Conservation (phyloP, 768 basidiomycete species). For the Naganishia vaughanmartiniae region DNA sequence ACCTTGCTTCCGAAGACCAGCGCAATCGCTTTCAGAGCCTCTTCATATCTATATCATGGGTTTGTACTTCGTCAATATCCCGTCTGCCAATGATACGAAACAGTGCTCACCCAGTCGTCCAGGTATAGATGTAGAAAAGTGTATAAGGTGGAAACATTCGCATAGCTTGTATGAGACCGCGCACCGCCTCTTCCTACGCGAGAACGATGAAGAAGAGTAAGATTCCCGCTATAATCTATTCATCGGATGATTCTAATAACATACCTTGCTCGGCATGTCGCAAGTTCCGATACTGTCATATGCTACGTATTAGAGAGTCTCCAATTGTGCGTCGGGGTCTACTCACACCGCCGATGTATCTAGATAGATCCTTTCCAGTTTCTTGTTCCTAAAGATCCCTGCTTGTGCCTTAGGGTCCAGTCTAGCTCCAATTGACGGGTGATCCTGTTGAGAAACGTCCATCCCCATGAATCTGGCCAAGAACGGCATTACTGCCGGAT, state of each 20-base stretch:
- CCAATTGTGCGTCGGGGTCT: not conserved
- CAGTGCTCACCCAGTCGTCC: conserved; percentile 75
- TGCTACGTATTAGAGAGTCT: not conserved
- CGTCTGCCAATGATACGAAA: not conserved
- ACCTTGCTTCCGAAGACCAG: conserved; percentile 66
- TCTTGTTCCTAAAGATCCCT: not conserved
- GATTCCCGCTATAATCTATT: not conserved
- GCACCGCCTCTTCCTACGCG: conserved; percentile 63
- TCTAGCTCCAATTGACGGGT: too few relatives aligned
- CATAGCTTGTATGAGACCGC: conserved; percentile 69
- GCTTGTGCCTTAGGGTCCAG: not conserved
- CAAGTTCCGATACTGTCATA: conserved; percentile 42
- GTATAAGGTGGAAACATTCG: conserved; percentile 63
- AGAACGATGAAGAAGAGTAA: conserved; percentile 12
- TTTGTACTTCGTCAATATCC: not conserved
- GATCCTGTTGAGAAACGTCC: not conserved
- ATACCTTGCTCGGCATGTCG: conserved; percentile 50
- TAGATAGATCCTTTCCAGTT: conserved; percentile 74
- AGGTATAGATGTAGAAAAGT: conserved; percentile 82
- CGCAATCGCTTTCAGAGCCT: conserved; percentile 73
- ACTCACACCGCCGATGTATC: conserved; percentile 62
- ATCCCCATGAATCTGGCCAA: conserved; percentile 12
- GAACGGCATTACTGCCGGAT: conserved; percentile 54
- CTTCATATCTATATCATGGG: conserved; percentile 63
- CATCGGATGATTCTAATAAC: not conserved